Percentiles rank a stretch among this genome's conserved stretches.
These are phyloP conservation scores for Citrus medica DNA, from an alignment of 345 rosid genomes.

Conservation along the genomic window DNA sequence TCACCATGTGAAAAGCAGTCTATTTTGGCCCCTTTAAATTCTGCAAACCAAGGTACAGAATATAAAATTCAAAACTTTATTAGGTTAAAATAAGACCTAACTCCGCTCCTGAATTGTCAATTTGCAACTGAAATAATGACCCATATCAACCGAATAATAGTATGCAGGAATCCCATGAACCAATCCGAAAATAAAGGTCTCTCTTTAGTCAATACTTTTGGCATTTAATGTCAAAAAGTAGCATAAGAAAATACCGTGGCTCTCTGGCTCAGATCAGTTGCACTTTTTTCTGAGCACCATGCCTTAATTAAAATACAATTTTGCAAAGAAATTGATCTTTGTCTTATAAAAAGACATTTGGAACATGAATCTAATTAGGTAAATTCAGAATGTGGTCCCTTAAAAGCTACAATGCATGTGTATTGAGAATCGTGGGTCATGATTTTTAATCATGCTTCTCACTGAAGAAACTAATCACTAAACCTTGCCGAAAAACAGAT, in stretches of 20 bases:
- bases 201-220: neutral
- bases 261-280: neutral
- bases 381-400: conserved; percentile 9
- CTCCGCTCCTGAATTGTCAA: neutral
- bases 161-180: neutral
- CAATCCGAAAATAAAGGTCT: neutral
- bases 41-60: neutral
- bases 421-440: neutral
- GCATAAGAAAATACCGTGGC: neutral
- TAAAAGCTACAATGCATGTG: neutral
- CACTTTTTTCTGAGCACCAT: neutral
- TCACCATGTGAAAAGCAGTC: neutral
- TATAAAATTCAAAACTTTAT: neutral
- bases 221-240: neutral
- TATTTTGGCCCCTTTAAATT: neutral
- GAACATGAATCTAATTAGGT: neutral
- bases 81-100: neutral
- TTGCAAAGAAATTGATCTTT: neutral
- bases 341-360: neutral
- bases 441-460: neutral
- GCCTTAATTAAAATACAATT: neutral
- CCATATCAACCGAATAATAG: neutral
- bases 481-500: neutral
- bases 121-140: neutral
- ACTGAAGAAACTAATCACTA: neutral